Base-by-base conservation (phyloP, 1,284 basidiomycete species). In the Rhizoctonia solani region DNA sequence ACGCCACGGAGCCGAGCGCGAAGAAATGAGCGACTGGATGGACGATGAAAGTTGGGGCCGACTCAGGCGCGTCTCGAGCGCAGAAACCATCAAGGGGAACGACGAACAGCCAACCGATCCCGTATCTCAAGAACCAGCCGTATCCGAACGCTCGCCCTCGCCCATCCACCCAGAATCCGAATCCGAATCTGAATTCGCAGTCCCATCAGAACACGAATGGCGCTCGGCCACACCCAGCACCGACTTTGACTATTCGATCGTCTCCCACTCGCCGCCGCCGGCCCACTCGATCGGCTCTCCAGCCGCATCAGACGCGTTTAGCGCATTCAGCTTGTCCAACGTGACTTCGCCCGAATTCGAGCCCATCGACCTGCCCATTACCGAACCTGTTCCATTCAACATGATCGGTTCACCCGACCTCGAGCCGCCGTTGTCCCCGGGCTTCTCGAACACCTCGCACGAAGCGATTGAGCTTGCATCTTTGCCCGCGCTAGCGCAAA, bases 1-100 rank as follows among this genome's bases (percentile, higher is more conserved):
- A 19, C 66, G 72, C 16, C 72, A 72, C 41, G 65, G 70, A 32
- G 46, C 63, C n/a, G 72, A 72, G 59, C 32, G 46, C 19, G 71
- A 71, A 30, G 23, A 44, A 32, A 71, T 21, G 69, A 52, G 63
- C 72, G 56, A 53, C 19, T 69, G 59, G 49, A 69, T 70, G 49
- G 67, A 65, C 3, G 66, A 47, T 14, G 54, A 34, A 13, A 53
- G 49, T 6, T 44, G 50, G 39, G 66, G 53, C n/a, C 32, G n/a
- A 29, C 41, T 68, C n/a, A 68, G 44, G 25, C 49, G 67, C n/a
- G 46, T 30, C 4, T 52, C 27, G 30, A 68, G 67, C 56, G 47
- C 41, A 25, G 67, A 68, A 30, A 68, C 67, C 14, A 39, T 68
- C 34, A 52, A 47, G 23, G 39, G 44, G 11, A 25, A 14, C 11